Percentiles rank a stretch among this genome's conserved stretches.
These are phyloP conservation scores for Solanum ossicruentum DNA, from an alignment of 257 asterid species.

Conservation along the genomic window DNA sequence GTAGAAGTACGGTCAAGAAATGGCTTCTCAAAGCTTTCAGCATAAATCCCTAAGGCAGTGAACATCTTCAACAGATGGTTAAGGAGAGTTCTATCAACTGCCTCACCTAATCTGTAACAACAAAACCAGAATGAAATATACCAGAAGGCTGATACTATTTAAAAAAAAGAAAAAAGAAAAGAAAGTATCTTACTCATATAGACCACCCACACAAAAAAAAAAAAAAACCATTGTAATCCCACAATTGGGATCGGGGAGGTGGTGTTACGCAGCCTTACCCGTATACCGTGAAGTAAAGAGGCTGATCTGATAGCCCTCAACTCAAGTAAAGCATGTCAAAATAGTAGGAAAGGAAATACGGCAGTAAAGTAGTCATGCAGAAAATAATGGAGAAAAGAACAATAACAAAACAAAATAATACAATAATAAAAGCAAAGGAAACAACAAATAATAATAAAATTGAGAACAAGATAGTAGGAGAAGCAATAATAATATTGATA, in stretches of 20 bases:
- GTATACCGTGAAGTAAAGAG: neutral
- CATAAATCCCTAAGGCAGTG: slow-evolving; percentile 87
- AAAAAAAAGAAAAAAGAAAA: too few species aligned
- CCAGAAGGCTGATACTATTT: neutral
- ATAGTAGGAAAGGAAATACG: neutral
- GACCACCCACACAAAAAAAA: neutral
- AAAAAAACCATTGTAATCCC: neutral
- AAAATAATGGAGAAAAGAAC: neutral
- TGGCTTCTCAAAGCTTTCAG: slow-evolving; percentile 94
- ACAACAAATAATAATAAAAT: neutral
- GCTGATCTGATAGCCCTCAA: neutral
- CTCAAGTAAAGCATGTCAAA: neutral
- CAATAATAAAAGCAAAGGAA: neutral
- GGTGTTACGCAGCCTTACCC: neutral
- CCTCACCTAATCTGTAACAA: slow-evolving; percentile 68
- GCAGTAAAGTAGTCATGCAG: neutral
- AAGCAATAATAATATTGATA: neutral
- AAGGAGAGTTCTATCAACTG: slow-evolving; percentile 90
- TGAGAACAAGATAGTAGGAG: neutral
- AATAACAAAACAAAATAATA: neutral
- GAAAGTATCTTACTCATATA: neutral
- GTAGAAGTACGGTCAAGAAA: slow-evolving; percentile 88
- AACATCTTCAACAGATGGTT: slow-evolving; percentile 98
- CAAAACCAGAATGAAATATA: slow-evolving; percentile 22
- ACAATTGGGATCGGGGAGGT: neutral